phyloP scores from a whole-genome alignment of 1,284 basidiomycete species.

The Malassezia pachydermatis region DNA sequence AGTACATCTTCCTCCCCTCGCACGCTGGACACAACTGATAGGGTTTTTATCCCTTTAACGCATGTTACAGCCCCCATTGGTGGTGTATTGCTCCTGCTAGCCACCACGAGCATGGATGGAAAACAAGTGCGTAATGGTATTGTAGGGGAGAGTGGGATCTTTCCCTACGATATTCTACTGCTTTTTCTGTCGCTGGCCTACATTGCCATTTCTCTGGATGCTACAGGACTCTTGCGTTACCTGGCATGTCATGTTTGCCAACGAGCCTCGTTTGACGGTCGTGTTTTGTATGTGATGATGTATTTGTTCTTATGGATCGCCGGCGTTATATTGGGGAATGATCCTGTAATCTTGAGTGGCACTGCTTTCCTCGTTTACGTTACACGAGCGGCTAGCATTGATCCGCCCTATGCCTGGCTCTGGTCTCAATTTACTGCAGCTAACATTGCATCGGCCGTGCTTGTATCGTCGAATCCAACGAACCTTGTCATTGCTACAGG shows the following conservation, averaged over 20 bases:
- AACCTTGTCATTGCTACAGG: slow-evolving; percentile 49
- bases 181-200: slow-evolving; percentile 87
- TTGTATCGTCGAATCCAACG: slow-evolving; percentile 49
- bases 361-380: slow-evolving; percentile 80
- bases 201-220: slow-evolving; percentile 82
- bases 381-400: slow-evolving; percentile 60
- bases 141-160: slow-evolving; percentile 62
- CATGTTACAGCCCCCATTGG: slow-evolving; percentile 56
- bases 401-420: slow-evolving; percentile 58
- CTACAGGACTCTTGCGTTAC: slow-evolving; percentile 73
- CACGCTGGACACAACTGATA: not conserved
- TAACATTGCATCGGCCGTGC: slow-evolving; percentile 58
- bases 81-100: slow-evolving; percentile 68
- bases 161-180: slow-evolving; percentile 85
- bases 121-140: slow-evolving; percentile 60
- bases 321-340: slow-evolving; percentile 75
- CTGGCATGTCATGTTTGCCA: slow-evolving; percentile 70
- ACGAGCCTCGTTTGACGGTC: slow-evolving; percentile 30
- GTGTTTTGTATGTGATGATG: slow-evolving; percentile 64
- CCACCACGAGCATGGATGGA: slow-evolving; percentile 62
- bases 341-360: slow-evolving; percentile 53
- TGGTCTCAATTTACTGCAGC: slow-evolving; percentile 64
- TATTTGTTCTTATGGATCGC: slow-evolving; percentile 68
- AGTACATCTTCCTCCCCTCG: no score
- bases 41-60: slow-evolving; percentile 12